Evolutionary conservation across 2,329 filamentous ascomycete genomes (phyloP).

Genomic region (Aspergillus tubingensis): DNA sequence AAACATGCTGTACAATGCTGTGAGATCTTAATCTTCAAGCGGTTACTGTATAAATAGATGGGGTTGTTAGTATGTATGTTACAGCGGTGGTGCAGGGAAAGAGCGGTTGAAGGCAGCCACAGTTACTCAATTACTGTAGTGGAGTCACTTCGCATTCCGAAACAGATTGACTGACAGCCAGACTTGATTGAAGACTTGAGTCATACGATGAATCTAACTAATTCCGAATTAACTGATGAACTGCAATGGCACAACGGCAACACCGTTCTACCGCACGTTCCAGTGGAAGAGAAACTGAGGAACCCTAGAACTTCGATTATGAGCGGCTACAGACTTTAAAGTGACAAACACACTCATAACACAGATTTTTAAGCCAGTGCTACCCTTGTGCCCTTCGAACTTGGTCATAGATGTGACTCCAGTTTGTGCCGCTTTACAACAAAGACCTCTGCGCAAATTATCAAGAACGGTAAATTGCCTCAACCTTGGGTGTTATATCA

Average conservation of each 20-base stretch:
- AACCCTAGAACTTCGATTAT: not conserved
- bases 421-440: not conserved
- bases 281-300: not conserved
- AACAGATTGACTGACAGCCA: not conserved
- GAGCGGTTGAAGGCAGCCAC: not conserved
- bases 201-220: not conserved
- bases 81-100: not conserved
- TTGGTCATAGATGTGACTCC: not conserved
- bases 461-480: no score
- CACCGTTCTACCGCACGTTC: not conserved
- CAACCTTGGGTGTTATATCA: no score
- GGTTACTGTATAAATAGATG: not conserved
- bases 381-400: not conserved
- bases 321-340: not conserved
- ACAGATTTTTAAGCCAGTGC: not conserved
- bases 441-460: not conserved
- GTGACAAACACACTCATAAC: not conserved
- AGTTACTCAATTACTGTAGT: constrained; percentile 8
- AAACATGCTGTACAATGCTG: not conserved
- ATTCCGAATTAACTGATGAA: no score
- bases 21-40: not conserved
- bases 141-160: not conserved
- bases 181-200: not conserved
- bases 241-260: no score
- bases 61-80: not conserved